These are phyloP conservation scores for Daldinia sp. DNA, from an alignment of 2,329 filamentous ascomycete genomes.

Conservation along the genomic window DNA sequence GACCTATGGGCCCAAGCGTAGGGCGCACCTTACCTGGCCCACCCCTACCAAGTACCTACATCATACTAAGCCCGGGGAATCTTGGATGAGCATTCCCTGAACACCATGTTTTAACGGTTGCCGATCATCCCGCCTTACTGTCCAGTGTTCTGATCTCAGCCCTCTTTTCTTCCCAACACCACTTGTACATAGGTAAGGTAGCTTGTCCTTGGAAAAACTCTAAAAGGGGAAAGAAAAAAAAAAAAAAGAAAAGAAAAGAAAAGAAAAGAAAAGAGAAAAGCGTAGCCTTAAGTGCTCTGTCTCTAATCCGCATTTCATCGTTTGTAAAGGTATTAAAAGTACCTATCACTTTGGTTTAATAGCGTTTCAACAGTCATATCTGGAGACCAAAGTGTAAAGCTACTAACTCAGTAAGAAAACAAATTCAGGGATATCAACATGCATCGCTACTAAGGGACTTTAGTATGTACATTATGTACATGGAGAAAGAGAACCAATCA, in stretches of 20 bases:
- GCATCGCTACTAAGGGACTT: slow-evolving; percentile 9
- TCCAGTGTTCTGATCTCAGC: background rate
- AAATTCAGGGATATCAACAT: slow-evolving; percentile 32
- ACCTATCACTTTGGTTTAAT: background rate
- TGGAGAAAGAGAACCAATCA: slow-evolving; percentile 33
- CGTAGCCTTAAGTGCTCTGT: background rate
- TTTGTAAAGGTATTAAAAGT: too few species aligned
- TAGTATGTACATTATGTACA: background rate
- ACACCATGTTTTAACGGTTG: slow-evolving; percentile 6
- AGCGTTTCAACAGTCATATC: too few species aligned
- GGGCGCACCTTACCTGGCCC: background rate
- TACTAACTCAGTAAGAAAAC: slow-evolving; percentile 7
- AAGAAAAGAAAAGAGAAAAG: background rate
- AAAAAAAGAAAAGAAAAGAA: too few species aligned
- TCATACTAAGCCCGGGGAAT: background rate
- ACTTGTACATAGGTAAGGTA: too few species aligned
- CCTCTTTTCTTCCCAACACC: background rate
- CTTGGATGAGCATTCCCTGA: background rate
- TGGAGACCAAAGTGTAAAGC: background rate
- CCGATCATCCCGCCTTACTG: background rate
- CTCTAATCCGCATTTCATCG: too few species aligned
- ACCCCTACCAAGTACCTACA: background rate
- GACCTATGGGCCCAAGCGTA: background rate
- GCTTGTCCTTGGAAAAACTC: too few species aligned
- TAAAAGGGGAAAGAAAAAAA: too few species aligned